Percentiles rank a stretch among this genome's conserved stretches.
These are phyloP conservation scores for Fusarium humuli DNA, from an alignment of 2,329 filamentous ascomycete species.

Conservation along the genomic window DNA sequence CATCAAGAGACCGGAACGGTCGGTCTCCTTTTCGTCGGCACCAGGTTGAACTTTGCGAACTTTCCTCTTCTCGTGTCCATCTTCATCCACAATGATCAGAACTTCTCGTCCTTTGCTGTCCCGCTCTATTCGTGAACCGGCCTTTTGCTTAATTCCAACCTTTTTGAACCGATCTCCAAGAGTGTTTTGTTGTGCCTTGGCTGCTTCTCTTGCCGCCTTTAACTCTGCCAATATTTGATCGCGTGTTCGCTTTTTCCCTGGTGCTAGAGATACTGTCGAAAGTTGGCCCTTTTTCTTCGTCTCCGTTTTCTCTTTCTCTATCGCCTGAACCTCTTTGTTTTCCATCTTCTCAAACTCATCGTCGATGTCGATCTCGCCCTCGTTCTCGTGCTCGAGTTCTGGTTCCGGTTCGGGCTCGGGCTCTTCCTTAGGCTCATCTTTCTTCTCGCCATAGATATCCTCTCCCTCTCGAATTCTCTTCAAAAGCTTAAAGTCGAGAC, in stretches of 20 bases:
- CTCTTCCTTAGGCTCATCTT: slow-evolving; percentile 46
- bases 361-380: slow-evolving; percentile 63
- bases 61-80: slow-evolving; percentile 74
- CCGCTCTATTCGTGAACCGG: slow-evolving; percentile 69
- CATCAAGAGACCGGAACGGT: slow-evolving; percentile 59
- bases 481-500: slow-evolving; percentile 85
- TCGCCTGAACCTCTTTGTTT: slow-evolving; percentile 63
- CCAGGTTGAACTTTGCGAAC: slow-evolving; percentile 64
- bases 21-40: slow-evolving; percentile 53
- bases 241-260: slow-evolving; percentile 71
- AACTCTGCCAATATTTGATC: slow-evolving; percentile 76
- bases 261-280: slow-evolving; percentile 62
- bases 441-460: slow-evolving; percentile 65
- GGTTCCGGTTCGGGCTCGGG: slow-evolving; percentile 43
- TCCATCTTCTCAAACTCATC: slow-evolving; percentile 73
- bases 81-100: slow-evolving; percentile 73
- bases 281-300: slow-evolving; percentile 70
- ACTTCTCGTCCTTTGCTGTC: slow-evolving; percentile 72
- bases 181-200: slow-evolving; percentile 63
- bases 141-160: slow-evolving; percentile 66
- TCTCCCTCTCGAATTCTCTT: slow-evolving; percentile 77
- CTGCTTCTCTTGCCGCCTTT: slow-evolving; percentile 71
- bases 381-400: slow-evolving; percentile 41
- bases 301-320: slow-evolving; percentile 62
- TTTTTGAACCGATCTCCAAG: slow-evolving; percentile 73